Evolutionary conservation across 2,329 filamentous ascomycete species (phyloP).

Genomic region (Curvularia spicifera): DNA sequence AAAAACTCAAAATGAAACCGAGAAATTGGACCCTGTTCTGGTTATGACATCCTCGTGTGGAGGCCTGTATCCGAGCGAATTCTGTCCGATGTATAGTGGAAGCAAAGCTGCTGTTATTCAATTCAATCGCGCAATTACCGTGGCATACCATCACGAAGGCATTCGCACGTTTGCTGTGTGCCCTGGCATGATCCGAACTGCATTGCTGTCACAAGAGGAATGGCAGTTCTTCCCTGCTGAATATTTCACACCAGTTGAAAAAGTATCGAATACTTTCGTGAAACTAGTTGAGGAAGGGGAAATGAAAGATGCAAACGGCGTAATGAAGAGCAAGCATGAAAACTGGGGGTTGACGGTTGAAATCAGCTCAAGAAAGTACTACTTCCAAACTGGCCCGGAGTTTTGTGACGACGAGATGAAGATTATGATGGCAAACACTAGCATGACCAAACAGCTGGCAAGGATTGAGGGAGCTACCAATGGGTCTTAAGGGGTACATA

Average conservation of each 20-base stretch:
- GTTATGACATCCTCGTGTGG: slow-evolving; percentile 51
- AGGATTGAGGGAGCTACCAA: slow-evolving; percentile 31
- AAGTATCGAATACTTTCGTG: slow-evolving; percentile 38
- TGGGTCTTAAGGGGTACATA: slow-evolving; percentile 2
- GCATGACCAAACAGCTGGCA: slow-evolving; percentile 37
- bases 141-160: slow-evolving; percentile 43
- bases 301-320: slow-evolving; percentile 34
- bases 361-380: slow-evolving; percentile 35
- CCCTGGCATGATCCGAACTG: slow-evolving; percentile 49
- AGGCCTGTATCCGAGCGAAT: slow-evolving; percentile 48
- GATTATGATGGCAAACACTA: slow-evolving; percentile 39
- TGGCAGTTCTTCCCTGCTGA: slow-evolving; percentile 46
- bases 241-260: slow-evolving; percentile 44
- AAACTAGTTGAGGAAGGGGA: slow-evolving; percentile 41
- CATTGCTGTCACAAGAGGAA: slow-evolving; percentile 41
- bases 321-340: slow-evolving; percentile 25
- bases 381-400: slow-evolving; percentile 30
- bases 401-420: slow-evolving; percentile 39
- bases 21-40: slow-evolving; percentile 33
- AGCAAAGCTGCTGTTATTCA: slow-evolving; percentile 50
- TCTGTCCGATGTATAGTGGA: slow-evolving; percentile 38
- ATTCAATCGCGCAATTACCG: slow-evolving; percentile 49
- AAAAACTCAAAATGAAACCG: slow-evolving; percentile 24
- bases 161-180: slow-evolving; percentile 52
- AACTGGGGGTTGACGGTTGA: slow-evolving; percentile 40